Evolutionary conservation across 1,284 basidiomycete genomes (phyloP).

Genomic region (Tilletia horrida): DNA sequence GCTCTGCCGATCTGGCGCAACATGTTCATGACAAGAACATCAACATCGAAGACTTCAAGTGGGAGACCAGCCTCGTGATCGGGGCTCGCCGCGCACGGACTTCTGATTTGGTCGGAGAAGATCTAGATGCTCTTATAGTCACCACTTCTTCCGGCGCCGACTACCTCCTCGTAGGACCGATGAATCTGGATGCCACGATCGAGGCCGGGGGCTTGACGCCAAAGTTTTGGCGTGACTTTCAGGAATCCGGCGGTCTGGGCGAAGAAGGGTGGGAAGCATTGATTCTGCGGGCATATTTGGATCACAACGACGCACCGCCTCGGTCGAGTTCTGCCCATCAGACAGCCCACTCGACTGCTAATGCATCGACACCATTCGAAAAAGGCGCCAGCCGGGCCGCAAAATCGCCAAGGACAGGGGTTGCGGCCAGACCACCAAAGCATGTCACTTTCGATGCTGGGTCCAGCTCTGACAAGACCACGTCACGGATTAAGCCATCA

Average conservation of each 20-base stretch:
- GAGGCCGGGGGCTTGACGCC: not conserved
- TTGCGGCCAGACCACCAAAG: not conserved
- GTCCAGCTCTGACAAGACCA: too few species aligned
- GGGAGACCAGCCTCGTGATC: constrained; percentile 11
- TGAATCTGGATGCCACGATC: constrained; percentile 1
- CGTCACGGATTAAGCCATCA: too few species aligned
- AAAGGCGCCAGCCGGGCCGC: not conserved
- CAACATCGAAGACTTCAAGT: not conserved
- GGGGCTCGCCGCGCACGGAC: not conserved
- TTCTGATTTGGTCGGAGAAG: not conserved
- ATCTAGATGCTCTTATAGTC: not conserved
- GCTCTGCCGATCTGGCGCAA: not conserved
- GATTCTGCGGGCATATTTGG: not conserved
- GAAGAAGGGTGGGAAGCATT: constrained; percentile 13
- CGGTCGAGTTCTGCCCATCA: not conserved
- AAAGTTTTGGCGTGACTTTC: not conserved
- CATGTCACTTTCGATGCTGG: too few species aligned
- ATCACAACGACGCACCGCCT: not conserved
- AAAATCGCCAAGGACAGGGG: not conserved
- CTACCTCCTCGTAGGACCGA: constrained; percentile 7
- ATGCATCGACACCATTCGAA: not conserved
- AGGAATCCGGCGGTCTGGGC: not conserved
- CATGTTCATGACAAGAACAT: not conserved
- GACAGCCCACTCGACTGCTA: not conserved
- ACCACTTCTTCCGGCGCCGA: constrained; percentile 4